Percentiles rank a stretch among this genome's conserved stretches.
phyloP scores from a whole-genome alignment of 2,329 filamentous ascomycete genomes.

The Malbranchea zuffiana region DNA sequence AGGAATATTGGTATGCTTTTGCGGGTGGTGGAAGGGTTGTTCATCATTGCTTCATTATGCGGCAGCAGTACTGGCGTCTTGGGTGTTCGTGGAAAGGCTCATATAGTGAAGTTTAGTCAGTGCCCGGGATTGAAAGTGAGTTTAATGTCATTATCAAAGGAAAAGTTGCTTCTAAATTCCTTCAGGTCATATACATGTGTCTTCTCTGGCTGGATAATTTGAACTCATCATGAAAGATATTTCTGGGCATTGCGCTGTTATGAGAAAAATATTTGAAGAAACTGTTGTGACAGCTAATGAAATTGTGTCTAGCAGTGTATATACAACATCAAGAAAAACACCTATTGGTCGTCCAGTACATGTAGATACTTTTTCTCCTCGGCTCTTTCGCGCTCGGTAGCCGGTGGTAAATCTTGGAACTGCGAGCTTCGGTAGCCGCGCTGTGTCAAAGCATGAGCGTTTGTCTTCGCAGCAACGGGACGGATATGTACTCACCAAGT shows the following conservation, averaged over 20 bases:
- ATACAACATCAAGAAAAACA: conserved; percentile 28
- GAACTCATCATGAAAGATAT: too few relatives aligned
- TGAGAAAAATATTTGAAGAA: too few relatives aligned
- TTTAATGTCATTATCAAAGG: too few relatives aligned
- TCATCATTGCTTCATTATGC: background rate
- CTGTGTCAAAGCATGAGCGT: conserved; percentile 42
- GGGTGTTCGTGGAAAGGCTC: too few relatives aligned
- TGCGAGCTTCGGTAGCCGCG: conserved; percentile 81
- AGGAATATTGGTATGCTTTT: conserved; percentile 31
- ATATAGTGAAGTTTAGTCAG: too few relatives aligned
- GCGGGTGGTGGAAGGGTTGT: background rate
- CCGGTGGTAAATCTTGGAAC: conserved; percentile 87
- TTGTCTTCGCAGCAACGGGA: too few relatives aligned
- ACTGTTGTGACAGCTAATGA: conserved; percentile 26
- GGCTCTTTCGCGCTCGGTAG: conserved; percentile 85
- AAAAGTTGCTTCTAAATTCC: too few relatives aligned
- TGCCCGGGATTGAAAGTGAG: too few relatives aligned
- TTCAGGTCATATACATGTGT: too few relatives aligned
- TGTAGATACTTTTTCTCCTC: conserved; percentile 97
- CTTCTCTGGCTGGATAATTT: too few relatives aligned
- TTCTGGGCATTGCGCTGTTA: too few relatives aligned
- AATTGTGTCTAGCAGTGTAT: conserved; percentile 29
- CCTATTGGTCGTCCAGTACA: conserved; percentile 74
- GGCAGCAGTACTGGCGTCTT: too few relatives aligned
- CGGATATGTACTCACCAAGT: conserved; percentile 66